Conservation (phyloP, 2,329 filamentous ascomycete genomes). For the Xylaria sp. region DNA sequence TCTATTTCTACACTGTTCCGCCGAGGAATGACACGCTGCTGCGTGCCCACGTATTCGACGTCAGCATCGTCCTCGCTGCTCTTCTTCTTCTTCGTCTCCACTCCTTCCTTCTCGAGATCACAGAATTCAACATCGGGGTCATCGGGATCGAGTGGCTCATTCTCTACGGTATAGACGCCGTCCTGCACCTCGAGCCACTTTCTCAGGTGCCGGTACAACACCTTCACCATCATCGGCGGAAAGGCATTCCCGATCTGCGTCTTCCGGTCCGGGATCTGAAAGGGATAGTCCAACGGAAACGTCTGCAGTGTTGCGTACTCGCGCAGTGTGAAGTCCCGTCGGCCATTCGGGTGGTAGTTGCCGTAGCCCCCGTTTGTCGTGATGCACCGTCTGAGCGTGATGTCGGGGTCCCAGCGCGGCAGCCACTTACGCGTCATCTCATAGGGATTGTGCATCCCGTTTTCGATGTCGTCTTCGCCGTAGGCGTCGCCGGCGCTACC, state of each 20-base stretch:
- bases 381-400: constrained; percentile 51
- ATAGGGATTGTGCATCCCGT: constrained; percentile 39
- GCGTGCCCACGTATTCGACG: constrained; percentile 21
- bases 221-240: constrained; percentile 52
- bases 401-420: constrained; percentile 41
- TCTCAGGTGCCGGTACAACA: constrained; percentile 46
- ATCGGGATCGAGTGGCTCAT: constrained; percentile 22
- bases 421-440: constrained; percentile 28
- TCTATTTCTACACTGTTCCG: constrained; percentile 12
- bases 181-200: constrained; percentile 43
- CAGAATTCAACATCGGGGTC: constrained; percentile 14
- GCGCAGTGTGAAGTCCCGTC: constrained; percentile 56
- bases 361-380: constrained; percentile 55
- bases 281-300: constrained; percentile 56
- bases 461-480: constrained; percentile 4
- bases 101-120: constrained; percentile 10
- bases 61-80: constrained; percentile 9
- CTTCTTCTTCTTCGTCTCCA: constrained; percentile 1
- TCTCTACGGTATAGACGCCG: constrained; percentile 25
- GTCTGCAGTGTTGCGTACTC: constrained; percentile 67
- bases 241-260: constrained; percentile 77
- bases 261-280: constrained; percentile 44
- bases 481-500: no score
- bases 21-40: constrained; percentile 2
- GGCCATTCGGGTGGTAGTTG: constrained; percentile 62